These are phyloP conservation scores for Graphilbum sp. DNA, from an alignment of 2,329 filamentous ascomycete genomes.

Conservation along the genomic window DNA sequence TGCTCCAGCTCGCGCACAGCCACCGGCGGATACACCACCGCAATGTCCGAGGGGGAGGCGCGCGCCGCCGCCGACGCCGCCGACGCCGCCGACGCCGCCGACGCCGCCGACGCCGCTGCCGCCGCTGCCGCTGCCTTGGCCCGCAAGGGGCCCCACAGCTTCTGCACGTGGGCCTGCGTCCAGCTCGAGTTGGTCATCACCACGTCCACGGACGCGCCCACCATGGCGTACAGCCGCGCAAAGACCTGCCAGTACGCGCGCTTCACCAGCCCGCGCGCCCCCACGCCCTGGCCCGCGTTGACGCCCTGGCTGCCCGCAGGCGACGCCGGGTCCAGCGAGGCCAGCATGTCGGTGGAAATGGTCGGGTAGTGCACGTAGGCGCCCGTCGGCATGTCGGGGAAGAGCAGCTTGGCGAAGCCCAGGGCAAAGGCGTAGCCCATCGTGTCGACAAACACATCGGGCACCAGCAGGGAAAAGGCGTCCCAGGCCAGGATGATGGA, in stretches of 20 bases:
- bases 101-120: constrained; percentile 10
- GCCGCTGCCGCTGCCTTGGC: constrained; percentile 13
- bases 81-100: constrained; percentile 1
- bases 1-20: constrained; percentile 72
- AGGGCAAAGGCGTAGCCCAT: constrained; percentile 95
- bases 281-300: constrained; percentile 68
- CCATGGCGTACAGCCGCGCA: constrained; percentile 63
- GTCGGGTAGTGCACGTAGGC: constrained; percentile 98
- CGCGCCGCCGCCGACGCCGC: constrained; percentile 12
- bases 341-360: constrained; percentile 95
- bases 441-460: constrained; percentile 90
- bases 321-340: constrained; percentile 52
- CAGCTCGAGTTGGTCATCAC: constrained; percentile 97
- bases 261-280: constrained; percentile 55
- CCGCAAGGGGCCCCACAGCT: constrained; percentile 55
- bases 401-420: constrained; percentile 67
- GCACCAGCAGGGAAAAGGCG: constrained; percentile 78
- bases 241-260: constrained; percentile 76
- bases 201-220: constrained; percentile 72
- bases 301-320: constrained; percentile 49
- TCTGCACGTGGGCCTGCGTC: constrained; percentile 72
- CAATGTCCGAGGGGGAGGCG: no score
- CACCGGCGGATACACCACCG: constrained; percentile 80
- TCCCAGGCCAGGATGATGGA: constrained; percentile 81
- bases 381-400: constrained; percentile 63